Percentiles rank a stretch among this genome's conserved stretches.
Evolutionary conservation across 257 asterid species (phyloP).

Genomic region (Capsicum rhomboideum): DNA sequence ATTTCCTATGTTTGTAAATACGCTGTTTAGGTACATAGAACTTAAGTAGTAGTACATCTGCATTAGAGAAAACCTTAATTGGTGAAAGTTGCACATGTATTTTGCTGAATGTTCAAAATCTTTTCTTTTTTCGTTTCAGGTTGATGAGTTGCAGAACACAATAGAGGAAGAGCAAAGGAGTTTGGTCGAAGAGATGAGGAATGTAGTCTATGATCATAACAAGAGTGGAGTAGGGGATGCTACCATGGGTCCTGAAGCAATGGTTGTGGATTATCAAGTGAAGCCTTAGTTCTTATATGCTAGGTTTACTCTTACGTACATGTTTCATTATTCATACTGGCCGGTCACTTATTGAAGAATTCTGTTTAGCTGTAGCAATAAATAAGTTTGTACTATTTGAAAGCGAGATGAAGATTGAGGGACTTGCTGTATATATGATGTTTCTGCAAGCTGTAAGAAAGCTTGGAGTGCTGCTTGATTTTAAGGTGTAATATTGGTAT

Average conservation of each 20-base stretch:
- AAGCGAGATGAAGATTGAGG: not conserved
- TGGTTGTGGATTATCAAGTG: conserved; percentile 58
- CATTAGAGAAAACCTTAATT: not conserved
- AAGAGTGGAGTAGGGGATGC: conserved; percentile 47
- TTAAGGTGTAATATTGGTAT: not conserved
- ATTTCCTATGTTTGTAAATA: not conserved
- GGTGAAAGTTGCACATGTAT: not conserved
- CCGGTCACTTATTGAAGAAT: not conserved
- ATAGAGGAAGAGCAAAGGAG: conserved; percentile 83
- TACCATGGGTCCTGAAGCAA: conserved; percentile 56
- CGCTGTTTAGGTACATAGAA: not conserved
- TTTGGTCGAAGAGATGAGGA: conserved; percentile 79
- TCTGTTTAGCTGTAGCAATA: not conserved
- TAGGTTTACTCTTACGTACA: not conserved
- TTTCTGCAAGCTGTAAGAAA: not conserved
- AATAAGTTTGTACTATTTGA: not conserved
- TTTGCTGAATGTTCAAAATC: not conserved
- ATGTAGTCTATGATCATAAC: conserved; percentile 60
- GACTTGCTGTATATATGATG: not conserved
- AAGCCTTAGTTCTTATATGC: not conserved
- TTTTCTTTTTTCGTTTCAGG: conserved; percentile 33
- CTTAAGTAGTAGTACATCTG: not conserved
- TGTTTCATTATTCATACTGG: not conserved
- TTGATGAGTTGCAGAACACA: conserved; percentile 88
- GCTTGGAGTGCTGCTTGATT: not conserved